Evolutionary conservation across 805 yeast species (phyloP), one percentile per base, ranked within the genome.

Genomic region (Henningerozyma blattae): DNA sequence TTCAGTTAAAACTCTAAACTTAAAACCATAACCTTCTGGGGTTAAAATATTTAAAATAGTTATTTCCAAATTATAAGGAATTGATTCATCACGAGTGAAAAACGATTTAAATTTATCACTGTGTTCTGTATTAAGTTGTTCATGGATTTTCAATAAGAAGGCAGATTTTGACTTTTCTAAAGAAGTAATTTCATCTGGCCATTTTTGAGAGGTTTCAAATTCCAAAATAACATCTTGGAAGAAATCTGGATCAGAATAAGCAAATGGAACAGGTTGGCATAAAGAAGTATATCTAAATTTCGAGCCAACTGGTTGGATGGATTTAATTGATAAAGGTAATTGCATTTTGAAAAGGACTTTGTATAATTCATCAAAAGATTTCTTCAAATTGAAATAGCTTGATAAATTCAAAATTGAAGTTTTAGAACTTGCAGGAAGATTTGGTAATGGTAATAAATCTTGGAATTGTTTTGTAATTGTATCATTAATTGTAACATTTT

Each of bases 131-230:
- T 58, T 48, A 15, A 70, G 38, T 18, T 50, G 52, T 32, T 72
- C 70, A 33, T 73, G 69, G 16, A 87, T 71, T 45, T 80, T 80
- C 34, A 91, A 54, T 46, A 89, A 61, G 45, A 91, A 84, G 6
- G 97, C 97, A 22, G 93, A 73, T 51, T 91, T 91, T 13, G 94
- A 80, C 48, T 80, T 77, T 54, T 91, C 97, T 35, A 86, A 60
- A 2, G 95, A 86, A 27, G 67, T 60, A 5, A 85, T 54, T 53
- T 91, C 95, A 56, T 83, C 94, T 2, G 99, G 99, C 99, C 99
- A 91, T 54, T 76, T 75, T n/a, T 72, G 68, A 2, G 95, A 83
- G 3, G 82, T 65, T 59, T 91, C 98, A 55, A 91, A 84, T 56
- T 87, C 94, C 25, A 91, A 53, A 8, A 91, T 67, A 13, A 78